A percentile compares a stretch with the other conserved stretches of the same genome.
Evolutionary conservation across 2,329 filamentous ascomycete genomes (phyloP).

Genomic region (Ambrosiella xylebori): DNA sequence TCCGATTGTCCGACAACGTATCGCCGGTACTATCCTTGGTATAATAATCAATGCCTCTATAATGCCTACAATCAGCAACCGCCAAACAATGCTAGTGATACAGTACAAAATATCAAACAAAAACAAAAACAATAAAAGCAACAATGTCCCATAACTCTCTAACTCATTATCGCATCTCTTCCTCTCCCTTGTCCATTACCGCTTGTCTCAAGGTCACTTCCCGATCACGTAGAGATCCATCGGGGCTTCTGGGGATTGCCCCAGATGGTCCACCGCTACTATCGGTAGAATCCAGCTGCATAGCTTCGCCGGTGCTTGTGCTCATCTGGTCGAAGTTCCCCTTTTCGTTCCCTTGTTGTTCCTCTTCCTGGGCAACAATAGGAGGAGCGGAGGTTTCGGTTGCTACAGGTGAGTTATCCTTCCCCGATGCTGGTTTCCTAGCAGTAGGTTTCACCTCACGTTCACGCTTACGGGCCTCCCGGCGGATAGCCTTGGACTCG

Average conservation of each 20-base stretch:
- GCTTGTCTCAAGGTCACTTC: neutral
- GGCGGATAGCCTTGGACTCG: constrained; percentile 83
- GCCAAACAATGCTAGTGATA: too few relatives aligned
- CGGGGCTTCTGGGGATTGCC: neutral
- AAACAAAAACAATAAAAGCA: too few relatives aligned
- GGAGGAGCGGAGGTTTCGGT: neutral
- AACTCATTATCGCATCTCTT: neutral
- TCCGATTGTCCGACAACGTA: too few relatives aligned
- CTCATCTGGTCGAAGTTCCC: neutral
- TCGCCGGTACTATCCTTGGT: too few relatives aligned
- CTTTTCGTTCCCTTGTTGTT: neutral
- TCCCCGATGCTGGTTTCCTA: neutral
- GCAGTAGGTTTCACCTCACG: neutral
- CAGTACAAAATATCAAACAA: too few relatives aligned
- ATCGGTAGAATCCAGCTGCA: constrained; percentile 2
- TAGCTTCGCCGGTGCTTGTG: constrained; percentile 1
- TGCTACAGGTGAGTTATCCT: neutral
- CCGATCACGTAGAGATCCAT: neutral
- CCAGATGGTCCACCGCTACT: neutral
- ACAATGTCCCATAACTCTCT: too few relatives aligned
- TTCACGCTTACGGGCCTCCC: constrained; percentile 57
- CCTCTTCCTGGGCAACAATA: neutral
- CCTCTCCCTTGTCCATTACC: neutral
- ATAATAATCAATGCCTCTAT: too few relatives aligned
- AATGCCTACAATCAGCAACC: too few relatives aligned